Evolutionary conservation across 148 eudicot species (phyloP), one percentile per base, ranked within the genome.

Genomic region (Linanthus parryae): DNA sequence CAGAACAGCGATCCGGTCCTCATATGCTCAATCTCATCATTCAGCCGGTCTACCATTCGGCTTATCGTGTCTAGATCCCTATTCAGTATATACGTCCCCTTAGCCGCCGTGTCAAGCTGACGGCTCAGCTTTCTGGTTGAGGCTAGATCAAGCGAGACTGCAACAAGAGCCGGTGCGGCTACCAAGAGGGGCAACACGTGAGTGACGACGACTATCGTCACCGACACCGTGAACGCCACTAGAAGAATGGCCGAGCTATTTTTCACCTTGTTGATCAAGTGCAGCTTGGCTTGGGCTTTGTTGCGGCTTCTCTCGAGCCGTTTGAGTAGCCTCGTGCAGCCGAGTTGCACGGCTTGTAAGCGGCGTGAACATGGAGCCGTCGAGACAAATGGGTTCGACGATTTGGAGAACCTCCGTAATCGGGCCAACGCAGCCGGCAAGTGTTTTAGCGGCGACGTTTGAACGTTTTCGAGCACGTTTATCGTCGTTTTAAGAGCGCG

Each of bases 51-150:
- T 69, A 87, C 75, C 0, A 79, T 72, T 53, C 99, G 74, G 20
- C 96, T 75, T 30, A 80, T 70, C 0, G 91, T 84, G 42, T 91
- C 99, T 76, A 92, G 71, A 58, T 92, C 99, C 64, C 88, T 69
- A 8, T 71, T 87, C 58, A 87, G 52, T 36, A 78, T 84, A 30
- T 87, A 92, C 0, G 87, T 73, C 54, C 99, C 99, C 59, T 92
- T 92, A 4, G 94, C 84, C 0, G 94, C 90, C 8, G 69, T 68
- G 23, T 92, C 88, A 10, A 92, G 80, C 42, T 84, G 94, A 52
- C 47, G 67, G n/a, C 52, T 69, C 37, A 81, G 40, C 31, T 55
- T 62, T 27, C 33, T 68, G 0, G 47, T 53, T 6, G 83, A 82
- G 59, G 34, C 45, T 7, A 59, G 39, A 14, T 59, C 66, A 12